These are phyloP conservation scores for Cyathus striatus DNA, from an alignment of 768 basidiomycete species.

Conservation along the genomic window DNA sequence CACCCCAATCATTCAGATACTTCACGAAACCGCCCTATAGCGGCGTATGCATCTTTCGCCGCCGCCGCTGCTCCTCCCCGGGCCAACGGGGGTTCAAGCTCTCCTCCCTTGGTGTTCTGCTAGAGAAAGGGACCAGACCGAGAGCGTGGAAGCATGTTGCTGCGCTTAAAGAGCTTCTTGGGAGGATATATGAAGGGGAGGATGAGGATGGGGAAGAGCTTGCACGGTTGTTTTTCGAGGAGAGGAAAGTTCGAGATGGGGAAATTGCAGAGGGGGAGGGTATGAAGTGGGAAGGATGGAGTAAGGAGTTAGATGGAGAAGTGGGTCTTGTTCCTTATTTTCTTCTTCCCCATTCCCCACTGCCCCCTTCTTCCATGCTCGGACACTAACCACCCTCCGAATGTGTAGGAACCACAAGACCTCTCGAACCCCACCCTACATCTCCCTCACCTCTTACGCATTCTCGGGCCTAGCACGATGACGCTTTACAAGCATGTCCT, in stretches of 20 bases:
- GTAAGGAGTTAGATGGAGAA: conserved; percentile 56
- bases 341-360: conserved; percentile 1
- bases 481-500: conserved; percentile 80
- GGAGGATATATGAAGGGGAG: conserved; percentile 45
- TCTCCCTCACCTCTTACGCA: conserved; percentile 69
- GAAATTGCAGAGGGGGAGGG: conserved; percentile 46
- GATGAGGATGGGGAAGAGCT: conserved; percentile 51
- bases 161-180: conserved; percentile 56
- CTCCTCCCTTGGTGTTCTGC: conserved; percentile 70
- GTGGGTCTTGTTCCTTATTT: conserved; percentile 12
- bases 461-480: conserved; percentile 73
- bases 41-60: conserved; percentile 71
- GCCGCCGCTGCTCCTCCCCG: conserved; percentile 60
- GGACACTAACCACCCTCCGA: too few relatives aligned
- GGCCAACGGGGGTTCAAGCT: conserved; percentile 80
- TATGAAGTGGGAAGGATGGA: conserved; percentile 67
- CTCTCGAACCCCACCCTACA: conserved; percentile 65
- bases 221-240: conserved; percentile 59
- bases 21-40: conserved; percentile 66
- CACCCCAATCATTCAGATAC: conserved; percentile 38
- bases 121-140: conserved; percentile 58
- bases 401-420: neutral
- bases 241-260: conserved; percentile 40
- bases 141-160: conserved; percentile 74
- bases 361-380: too few relatives aligned